Base-by-base conservation (phyloP, 108 stramenopile genomes). In the Fragilaria radians region DNA sequence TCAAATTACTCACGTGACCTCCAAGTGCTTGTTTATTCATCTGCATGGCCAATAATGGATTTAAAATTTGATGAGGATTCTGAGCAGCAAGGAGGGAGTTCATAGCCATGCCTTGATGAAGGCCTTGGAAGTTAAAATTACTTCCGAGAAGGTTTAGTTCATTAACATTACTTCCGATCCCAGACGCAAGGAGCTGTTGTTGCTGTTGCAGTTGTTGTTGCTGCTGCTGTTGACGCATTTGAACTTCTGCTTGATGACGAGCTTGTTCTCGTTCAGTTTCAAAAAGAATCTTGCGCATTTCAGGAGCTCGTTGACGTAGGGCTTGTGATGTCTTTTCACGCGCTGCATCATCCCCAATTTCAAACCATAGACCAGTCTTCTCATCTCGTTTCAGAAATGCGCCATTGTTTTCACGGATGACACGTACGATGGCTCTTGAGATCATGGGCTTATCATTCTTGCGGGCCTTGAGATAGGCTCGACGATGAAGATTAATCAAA, bases 261-360 rank as follows among this genome's bases (percentile, higher is more conserved):
- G 51, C 55, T 45, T 51, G 65, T 26, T 50, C 63, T 42, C 62
- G 70, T 51, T 87, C 86, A 17, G 70, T 63, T 32, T 81, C 78
- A 32, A 81, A 77, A 46, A 87, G 47, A 9, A 83, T 71, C 65
- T 79, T 81, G 29, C 80, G 75, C 83, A 88, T 88, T 57, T 84
- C 82, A 9, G 83, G 86, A 48, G 83, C 86, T 30, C 83, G 69
- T 61, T 88, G 82, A 21, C 86, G 72, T 21, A 87, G 68, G 26
- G 82, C 82, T 57, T 87, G 86, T 26, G 76, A 72, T 9, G 85
- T 83, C 76, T 85, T 81, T 48, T 81, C 83, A 3, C 80, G 63
- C 1, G 86, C 86, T n/a, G 73, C 74, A 46, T 77, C 80, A 42
- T 79, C 80, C 0, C 77, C 86, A 48, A 83, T 77, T 34, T 87